A percentile compares a stretch with the other conserved stretches of the same genome.
Conservation (phyloP, 768 basidiomycete genomes). For the Mrakia blollopis region DNA sequence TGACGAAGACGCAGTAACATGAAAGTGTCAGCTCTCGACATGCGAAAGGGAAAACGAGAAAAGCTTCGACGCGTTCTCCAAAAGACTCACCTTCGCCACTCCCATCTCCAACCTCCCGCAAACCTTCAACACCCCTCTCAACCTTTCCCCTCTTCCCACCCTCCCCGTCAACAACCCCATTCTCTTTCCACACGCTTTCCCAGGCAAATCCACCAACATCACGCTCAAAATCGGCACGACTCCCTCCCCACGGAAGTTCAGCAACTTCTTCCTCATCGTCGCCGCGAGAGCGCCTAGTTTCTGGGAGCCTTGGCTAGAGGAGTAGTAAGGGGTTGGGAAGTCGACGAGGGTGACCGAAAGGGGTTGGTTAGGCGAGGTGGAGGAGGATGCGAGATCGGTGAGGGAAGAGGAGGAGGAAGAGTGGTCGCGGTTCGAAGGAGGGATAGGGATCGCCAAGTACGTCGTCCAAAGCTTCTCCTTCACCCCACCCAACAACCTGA, state of each 20-base stretch:
- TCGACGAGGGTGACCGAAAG: slow-evolving; percentile 19
- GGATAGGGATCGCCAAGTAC: slow-evolving; percentile 17
- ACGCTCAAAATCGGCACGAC: slow-evolving; percentile 62
- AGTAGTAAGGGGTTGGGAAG: slow-evolving; percentile 19
- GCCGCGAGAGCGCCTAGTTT: slow-evolving; percentile 14
- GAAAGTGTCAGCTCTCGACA: neutral
- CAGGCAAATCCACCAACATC: slow-evolving; percentile 58
- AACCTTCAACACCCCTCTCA: slow-evolving; percentile 71
- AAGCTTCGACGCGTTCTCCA: neutral
- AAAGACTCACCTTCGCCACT: slow-evolving; percentile 57
- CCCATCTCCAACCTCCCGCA: slow-evolving; percentile 68
- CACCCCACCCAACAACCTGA: slow-evolving; percentile 19
- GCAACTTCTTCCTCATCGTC: slow-evolving; percentile 42
- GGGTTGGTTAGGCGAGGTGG: neutral
- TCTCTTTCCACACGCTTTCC: slow-evolving; percentile 39
- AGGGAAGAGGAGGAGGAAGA: neutral
- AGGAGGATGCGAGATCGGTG: neutral
- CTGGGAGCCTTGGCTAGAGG: neutral
- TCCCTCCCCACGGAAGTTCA: slow-evolving; percentile 59
- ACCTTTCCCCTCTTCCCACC: slow-evolving; percentile 55
- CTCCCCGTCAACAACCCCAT: slow-evolving; percentile 69
- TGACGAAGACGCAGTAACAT: neutral
- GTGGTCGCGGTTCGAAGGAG: neutral
- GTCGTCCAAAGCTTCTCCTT: slow-evolving; percentile 26
- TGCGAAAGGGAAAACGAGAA: neutral